A percentile compares a stretch with the other conserved stretches of the same genome.
phyloP scores from a whole-genome alignment of 176 grass and related monocot genomes.

The Rhynchospora tenuis region DNA sequence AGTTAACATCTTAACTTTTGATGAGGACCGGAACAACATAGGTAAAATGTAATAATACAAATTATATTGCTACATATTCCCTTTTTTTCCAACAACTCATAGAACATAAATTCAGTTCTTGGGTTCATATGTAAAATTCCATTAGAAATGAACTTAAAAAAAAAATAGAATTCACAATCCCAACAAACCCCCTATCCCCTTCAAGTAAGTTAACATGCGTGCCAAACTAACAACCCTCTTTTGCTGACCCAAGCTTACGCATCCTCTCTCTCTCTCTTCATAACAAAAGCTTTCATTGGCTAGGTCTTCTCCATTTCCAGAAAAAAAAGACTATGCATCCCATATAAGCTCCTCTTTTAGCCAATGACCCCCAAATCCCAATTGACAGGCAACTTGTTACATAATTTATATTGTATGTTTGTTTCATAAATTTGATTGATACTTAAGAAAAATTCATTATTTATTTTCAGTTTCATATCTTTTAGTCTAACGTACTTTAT shows the following conservation, averaged over 20 bases:
- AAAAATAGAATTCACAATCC: neutral
- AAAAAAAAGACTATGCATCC: neutral
- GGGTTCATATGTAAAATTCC: neutral
- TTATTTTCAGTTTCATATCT: neutral
- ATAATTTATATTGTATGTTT: neutral
- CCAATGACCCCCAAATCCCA: neutral
- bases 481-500: neutral
- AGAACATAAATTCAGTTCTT: neutral
- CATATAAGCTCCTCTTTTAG: neutral
- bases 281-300: neutral
- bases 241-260: constrained; percentile 25
- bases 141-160: neutral
- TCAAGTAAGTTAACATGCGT: constrained; percentile 22
- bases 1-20: neutral
- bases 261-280: neutral
- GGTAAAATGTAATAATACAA: neutral
- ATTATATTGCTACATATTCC: neutral
- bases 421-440: neutral
- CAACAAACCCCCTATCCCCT: constrained; percentile 19
- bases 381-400: neutral
- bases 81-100: neutral
- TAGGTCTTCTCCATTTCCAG: neutral
- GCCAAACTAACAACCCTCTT: constrained; percentile 23
- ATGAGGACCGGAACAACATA: neutral
- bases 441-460: neutral